These are phyloP conservation scores for Umbellularia californica DNA, from an alignment of 164 flowering plant species.

Conservation along the genomic window DNA sequence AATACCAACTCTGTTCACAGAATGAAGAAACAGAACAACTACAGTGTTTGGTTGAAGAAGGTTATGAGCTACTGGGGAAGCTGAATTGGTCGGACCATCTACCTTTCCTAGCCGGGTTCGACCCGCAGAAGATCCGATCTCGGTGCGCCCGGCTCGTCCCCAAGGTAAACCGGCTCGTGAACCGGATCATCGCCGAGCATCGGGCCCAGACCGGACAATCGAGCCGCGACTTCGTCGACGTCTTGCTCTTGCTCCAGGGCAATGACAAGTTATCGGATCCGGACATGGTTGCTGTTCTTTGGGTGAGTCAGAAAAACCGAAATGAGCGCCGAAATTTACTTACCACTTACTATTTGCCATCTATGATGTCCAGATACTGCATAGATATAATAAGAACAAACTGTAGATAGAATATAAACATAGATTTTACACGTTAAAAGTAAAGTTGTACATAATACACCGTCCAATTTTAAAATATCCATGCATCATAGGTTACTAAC, in stretches of 20 bases:
- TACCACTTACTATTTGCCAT: too few relatives aligned
- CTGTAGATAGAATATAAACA: fast-evolving
- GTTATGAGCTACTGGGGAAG: slow-evolving; percentile 37
- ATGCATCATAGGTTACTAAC: too few relatives aligned
- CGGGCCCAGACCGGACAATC: neutral
- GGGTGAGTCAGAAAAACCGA: slow-evolving; percentile 39
- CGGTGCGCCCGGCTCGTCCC: slow-evolving; percentile 49
- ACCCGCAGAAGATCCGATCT: slow-evolving; percentile 27
- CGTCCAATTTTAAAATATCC: too few relatives aligned
- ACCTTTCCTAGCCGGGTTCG: slow-evolving; percentile 27
- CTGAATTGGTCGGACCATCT: slow-evolving; percentile 47
- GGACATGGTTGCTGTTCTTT: slow-evolving; percentile 71
- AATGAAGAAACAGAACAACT: slow-evolving; percentile 20
- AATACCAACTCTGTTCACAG: slow-evolving; percentile 8
- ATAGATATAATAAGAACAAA: too few relatives aligned
- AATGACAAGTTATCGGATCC: slow-evolving; percentile 36
- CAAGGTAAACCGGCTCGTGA: slow-evolving; percentile 45
- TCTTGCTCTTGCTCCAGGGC: slow-evolving; percentile 40
- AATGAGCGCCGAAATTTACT: too few relatives aligned
- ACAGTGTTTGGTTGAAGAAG: slow-evolving; percentile 31
- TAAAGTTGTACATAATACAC: too few relatives aligned
- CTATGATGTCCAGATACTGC: too few relatives aligned
- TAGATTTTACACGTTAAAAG: too few relatives aligned
- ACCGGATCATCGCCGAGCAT: slow-evolving; percentile 42
- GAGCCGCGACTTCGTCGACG: slow-evolving; percentile 47